Percentiles rank a stretch among this genome's conserved stretches.
phyloP scores from a whole-genome alignment of 2,329 filamentous ascomycete species.

The Cyphellophora attinorum region DNA sequence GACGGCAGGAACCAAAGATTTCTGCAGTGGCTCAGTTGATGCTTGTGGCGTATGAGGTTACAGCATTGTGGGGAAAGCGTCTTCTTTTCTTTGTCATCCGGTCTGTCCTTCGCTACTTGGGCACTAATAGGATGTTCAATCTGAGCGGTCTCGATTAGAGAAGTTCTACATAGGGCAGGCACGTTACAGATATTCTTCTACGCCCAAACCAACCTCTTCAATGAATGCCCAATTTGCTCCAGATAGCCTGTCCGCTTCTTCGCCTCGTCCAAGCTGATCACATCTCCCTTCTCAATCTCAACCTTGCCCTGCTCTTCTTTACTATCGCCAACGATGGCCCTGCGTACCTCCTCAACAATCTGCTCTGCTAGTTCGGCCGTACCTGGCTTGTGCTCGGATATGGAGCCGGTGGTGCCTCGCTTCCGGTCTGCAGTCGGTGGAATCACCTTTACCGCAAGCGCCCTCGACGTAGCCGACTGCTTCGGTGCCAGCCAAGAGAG shows the following conservation, averaged over 20 bases:
- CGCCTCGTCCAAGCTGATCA: constrained; percentile 77
- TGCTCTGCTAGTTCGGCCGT: constrained; percentile 44
- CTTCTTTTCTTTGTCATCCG: too few relatives aligned
- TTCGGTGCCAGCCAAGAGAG: constrained; percentile 28
- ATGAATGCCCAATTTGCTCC: constrained; percentile 76
- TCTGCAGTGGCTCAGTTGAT: too few relatives aligned
- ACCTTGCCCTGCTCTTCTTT: constrained; percentile 18
- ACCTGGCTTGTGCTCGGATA: neutral
- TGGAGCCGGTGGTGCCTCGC: constrained; percentile 1
- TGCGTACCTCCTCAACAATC: constrained; percentile 69
- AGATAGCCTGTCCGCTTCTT: constrained; percentile 77
- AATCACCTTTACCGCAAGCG: constrained; percentile 34
- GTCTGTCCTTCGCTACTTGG: too few relatives aligned
- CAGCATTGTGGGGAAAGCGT: too few relatives aligned
- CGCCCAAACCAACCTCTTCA: constrained; percentile 90
- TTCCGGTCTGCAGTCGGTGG: constrained; percentile 15
- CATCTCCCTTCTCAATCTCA: constrained; percentile 51
- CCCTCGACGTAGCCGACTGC: constrained; percentile 20
- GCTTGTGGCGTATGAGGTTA: too few relatives aligned
- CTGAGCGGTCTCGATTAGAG: too few relatives aligned
- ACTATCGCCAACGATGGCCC: constrained; percentile 43
- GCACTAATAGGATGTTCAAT: too few relatives aligned
- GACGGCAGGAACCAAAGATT: too few relatives aligned
- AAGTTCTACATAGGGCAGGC: too few relatives aligned
- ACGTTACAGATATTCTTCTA: constrained; percentile 23